phyloP scores from a whole-genome alignment of 2,329 filamentous ascomycete genomes.

The Cadophora gregata region DNA sequence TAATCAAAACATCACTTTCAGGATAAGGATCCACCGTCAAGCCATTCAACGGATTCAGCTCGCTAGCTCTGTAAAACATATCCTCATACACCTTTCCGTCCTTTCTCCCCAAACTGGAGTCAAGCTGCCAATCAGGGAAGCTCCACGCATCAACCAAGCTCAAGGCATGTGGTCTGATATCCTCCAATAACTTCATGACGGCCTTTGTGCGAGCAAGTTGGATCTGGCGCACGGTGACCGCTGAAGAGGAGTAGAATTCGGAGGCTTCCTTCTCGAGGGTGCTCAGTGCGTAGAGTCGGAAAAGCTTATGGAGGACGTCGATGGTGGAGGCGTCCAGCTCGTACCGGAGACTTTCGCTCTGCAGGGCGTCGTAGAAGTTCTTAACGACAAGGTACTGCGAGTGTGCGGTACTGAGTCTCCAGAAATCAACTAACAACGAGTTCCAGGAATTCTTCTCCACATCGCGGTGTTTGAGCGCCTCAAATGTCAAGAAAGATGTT shows the following conservation, averaged over 20 bases:
- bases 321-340: constrained; percentile 64
- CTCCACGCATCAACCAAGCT: constrained; percentile 75
- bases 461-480: constrained; percentile 76
- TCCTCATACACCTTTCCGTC: constrained; percentile 82
- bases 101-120: constrained; percentile 70
- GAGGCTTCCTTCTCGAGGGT: constrained; percentile 72
- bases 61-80: constrained; percentile 73
- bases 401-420: constrained; percentile 75
- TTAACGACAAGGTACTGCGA: constrained; percentile 80
- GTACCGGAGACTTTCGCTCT: constrained; percentile 56
- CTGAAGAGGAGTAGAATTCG: constrained; percentile 75
- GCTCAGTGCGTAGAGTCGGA: constrained; percentile 68
- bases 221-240: constrained; percentile 75
- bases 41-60: constrained; percentile 76
- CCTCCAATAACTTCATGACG: constrained; percentile 72
- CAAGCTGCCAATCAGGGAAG: constrained; percentile 80
- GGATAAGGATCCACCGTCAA: constrained; percentile 77
- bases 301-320: constrained; percentile 66
- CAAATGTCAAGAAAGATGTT: constrained; percentile 75
- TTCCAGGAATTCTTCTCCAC: constrained; percentile 80
- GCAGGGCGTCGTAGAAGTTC: constrained; percentile 76
- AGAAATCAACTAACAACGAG: constrained; percentile 78
- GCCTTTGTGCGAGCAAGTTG: constrained; percentile 69
- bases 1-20: constrained; percentile 64
- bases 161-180: constrained; percentile 76